Evolutionary conservation across 176 grass and related monocot species (phyloP).

Genomic region (Puccinellia tenuiflora): DNA sequence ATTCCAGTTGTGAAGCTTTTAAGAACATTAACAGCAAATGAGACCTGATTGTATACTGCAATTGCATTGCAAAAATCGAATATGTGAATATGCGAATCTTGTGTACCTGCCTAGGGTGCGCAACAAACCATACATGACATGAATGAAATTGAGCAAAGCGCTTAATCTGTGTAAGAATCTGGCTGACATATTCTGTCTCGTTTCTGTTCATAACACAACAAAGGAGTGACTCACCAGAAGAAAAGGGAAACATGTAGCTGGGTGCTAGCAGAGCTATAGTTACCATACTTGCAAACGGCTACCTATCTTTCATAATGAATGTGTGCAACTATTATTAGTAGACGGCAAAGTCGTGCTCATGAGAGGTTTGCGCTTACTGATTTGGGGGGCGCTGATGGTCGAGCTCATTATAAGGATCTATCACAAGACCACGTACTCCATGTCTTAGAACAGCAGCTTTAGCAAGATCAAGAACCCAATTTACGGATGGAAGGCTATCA

Average conservation of each 20-base stretch:
- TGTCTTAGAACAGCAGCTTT: slow-evolving; percentile 86
- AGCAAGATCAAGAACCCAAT: slow-evolving; percentile 84
- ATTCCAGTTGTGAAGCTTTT: slow-evolving; percentile 88
- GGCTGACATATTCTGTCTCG: slow-evolving; percentile 95
- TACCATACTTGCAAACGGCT: background rate
- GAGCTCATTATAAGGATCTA: slow-evolving; percentile 98
- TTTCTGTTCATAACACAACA: slow-evolving; percentile 48
- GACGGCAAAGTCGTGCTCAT: background rate
- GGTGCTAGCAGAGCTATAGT: background rate
- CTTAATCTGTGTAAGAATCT: slow-evolving; percentile 88
- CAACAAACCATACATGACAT: slow-evolving; percentile 99
- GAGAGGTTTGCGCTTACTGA: slow-evolving; percentile 44
- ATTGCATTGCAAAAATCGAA: background rate
- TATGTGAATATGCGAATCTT: background rate
- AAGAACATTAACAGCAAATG: slow-evolving; percentile 27
- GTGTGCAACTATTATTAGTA: background rate
- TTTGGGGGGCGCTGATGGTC: slow-evolving; percentile 79
- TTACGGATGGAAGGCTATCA: slow-evolving; percentile 72
- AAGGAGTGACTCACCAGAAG: slow-evolving; percentile 6
- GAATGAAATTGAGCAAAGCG: slow-evolving; percentile 94
- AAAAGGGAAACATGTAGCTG: background rate
- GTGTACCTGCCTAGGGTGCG: slow-evolving; percentile 93
- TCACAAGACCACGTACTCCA: slow-evolving; percentile 87
- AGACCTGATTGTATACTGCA: background rate
- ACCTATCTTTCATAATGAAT: background rate